These are phyloP conservation scores for Bacidia gigantensis DNA, from an alignment of 495 filamentous ascomycete genomes.

Conservation along the genomic window DNA sequence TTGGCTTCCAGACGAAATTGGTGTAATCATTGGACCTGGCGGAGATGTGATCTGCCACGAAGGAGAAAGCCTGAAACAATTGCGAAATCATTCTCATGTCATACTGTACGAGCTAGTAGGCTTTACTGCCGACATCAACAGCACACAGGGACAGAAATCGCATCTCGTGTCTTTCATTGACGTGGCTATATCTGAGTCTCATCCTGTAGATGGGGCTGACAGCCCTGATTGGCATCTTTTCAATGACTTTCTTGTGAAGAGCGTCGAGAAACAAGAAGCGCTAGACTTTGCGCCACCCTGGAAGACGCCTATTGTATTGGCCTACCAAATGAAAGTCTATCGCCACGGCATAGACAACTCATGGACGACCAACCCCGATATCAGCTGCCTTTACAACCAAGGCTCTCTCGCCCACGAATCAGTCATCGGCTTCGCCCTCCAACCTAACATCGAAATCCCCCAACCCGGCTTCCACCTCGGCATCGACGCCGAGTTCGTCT, in stretches of 20 bases:
- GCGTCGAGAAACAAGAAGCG: constrained; percentile 67
- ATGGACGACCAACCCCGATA: constrained; percentile 77
- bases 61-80: constrained; percentile 58
- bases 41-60: constrained; percentile 83
- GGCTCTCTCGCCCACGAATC: constrained; percentile 27
- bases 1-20: constrained; percentile 87
- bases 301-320: constrained; percentile 79
- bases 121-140: constrained; percentile 75
- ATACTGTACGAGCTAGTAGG: constrained; percentile 87
- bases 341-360: constrained; percentile 65
- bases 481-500: constrained; percentile 91
- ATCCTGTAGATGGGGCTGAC: background rate
- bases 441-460: constrained; percentile 49
- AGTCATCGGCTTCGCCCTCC: constrained; percentile 38
- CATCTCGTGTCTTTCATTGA: constrained; percentile 88
- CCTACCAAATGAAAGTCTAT: constrained; percentile 65
- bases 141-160: constrained; percentile 65
- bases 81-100: constrained; percentile 44
- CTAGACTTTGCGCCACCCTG: constrained; percentile 65
- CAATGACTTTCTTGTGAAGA: constrained; percentile 88
- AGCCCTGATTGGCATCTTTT: constrained; percentile 79
- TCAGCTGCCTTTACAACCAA: constrained; percentile 66
- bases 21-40: constrained; percentile 57
- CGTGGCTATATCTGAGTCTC: constrained; percentile 28
- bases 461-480: constrained; percentile 60